A percentile compares a stretch with the other conserved stretches of the same genome.
These are phyloP conservation scores for Amniculicola lignicola DNA, from an alignment of 495 filamentous ascomycete species.

Conservation along the genomic window DNA sequence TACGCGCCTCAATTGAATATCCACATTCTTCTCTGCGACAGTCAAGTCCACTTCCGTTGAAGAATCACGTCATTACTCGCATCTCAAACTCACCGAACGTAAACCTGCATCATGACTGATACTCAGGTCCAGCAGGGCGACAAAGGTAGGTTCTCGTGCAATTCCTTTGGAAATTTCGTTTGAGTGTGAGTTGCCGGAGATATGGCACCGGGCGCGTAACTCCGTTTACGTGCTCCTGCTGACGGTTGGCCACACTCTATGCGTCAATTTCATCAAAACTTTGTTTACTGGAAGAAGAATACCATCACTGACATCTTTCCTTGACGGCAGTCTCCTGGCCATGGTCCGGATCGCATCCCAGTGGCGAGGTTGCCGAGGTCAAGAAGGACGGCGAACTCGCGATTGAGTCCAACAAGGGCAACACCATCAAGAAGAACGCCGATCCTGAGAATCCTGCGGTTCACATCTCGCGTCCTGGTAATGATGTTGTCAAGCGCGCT, in stretches of 20 bases:
- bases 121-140: conserved; percentile 46
- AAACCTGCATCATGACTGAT: conserved; percentile 40
- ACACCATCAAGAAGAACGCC: conserved; percentile 60
- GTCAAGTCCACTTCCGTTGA: conserved; percentile 2
- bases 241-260: not conserved
- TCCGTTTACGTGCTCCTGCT: conserved; percentile 9
- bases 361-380: conserved; percentile 57
- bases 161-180: not conserved
- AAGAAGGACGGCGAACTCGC: conserved; percentile 55
- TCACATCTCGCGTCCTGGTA: conserved; percentile 53
- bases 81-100: not conserved
- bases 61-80: conserved; percentile 22
- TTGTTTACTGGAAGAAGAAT: not conserved
- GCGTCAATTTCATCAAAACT: not conserved
- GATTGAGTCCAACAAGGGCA: conserved; percentile 58
- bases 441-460: conserved; percentile 57
- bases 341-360: conserved; percentile 52
- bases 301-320: not conserved
- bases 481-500: conserved; percentile 62
- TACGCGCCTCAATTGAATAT: conserved; percentile 26
- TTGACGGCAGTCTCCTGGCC: conserved; percentile 54
- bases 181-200: not conserved
- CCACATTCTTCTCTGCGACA: conserved; percentile 10
- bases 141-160: conserved; percentile 39
- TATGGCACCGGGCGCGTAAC: not conserved